phyloP scores from a whole-genome alignment of 129 eudicot genomes.

The Pseudognaphalium luteoalbum region DNA sequence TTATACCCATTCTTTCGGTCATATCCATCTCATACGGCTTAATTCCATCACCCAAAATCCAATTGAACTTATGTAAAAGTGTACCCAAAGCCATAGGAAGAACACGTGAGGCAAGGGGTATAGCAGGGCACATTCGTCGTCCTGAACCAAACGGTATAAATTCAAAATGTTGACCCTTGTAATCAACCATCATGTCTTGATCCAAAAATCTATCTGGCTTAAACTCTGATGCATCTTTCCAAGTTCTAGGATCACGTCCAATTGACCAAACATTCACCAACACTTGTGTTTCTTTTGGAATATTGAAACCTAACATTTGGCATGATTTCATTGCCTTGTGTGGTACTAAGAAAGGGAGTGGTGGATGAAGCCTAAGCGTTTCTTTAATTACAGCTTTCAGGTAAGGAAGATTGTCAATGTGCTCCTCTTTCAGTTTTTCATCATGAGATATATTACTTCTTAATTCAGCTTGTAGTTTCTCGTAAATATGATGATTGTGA shows the following conservation, averaged over 20 bases:
- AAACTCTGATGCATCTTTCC: slow-evolving; percentile 52
- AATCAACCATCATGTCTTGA: slow-evolving; percentile 35
- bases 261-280: slow-evolving; percentile 71
- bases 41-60: slow-evolving; percentile 47
- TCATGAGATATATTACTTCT: slow-evolving; percentile 20
- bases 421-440: slow-evolving; percentile 42
- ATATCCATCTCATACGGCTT: slow-evolving; percentile 45
- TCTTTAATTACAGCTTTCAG: slow-evolving; percentile 68
- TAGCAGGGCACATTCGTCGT: slow-evolving; percentile 69
- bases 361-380: slow-evolving; percentile 69
- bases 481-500: slow-evolving; percentile 37
- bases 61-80: slow-evolving; percentile 51
- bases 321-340: slow-evolving; percentile 69
- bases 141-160: slow-evolving; percentile 70
- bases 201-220: slow-evolving; percentile 66
- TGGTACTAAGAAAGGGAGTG: slow-evolving; percentile 65
- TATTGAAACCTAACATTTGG: slow-evolving; percentile 44
- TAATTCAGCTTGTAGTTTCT: slow-evolving; percentile 40
- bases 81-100: slow-evolving; percentile 64
- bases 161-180: slow-evolving; percentile 63
- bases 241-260: slow-evolving; percentile 53
- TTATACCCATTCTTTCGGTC: slow-evolving; percentile 67
- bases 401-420: slow-evolving; percentile 53
- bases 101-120: slow-evolving; percentile 57
- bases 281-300: slow-evolving; percentile 65